Evolutionary conservation across 2,329 filamentous ascomycete species (phyloP).

Genomic region (Ilyonectria robusta): DNA sequence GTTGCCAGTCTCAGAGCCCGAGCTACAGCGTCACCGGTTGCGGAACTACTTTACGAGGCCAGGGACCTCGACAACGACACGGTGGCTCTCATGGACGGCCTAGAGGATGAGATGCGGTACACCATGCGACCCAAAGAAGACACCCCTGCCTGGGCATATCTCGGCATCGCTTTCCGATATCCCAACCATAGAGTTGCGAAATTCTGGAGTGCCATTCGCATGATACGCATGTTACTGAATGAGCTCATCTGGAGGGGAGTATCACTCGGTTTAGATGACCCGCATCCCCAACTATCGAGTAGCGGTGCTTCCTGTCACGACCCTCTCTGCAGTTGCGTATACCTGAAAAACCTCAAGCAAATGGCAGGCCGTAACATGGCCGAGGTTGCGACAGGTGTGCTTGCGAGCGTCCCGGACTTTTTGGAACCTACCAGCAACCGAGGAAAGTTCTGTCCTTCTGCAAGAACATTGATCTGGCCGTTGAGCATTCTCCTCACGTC

Average conservation of each 20-base stretch:
- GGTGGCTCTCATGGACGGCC: slow-evolving; percentile 10
- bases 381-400: slow-evolving; percentile 35
- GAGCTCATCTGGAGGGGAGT: slow-evolving; percentile 30
- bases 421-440: slow-evolving; percentile 20
- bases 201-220: slow-evolving; percentile 45
- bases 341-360: slow-evolving; percentile 17
- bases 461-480: slow-evolving; percentile 44
- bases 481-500: slow-evolving; percentile 37
- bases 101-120: slow-evolving; percentile 18
- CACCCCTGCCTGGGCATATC: slow-evolving; percentile 32
- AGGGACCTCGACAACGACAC: slow-evolving; percentile 36
- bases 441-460: slow-evolving; percentile 38
- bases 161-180: slow-evolving; percentile 36
- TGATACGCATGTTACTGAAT: slow-evolving; percentile 45
- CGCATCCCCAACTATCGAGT: not conserved
- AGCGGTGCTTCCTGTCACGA: too few relatives aligned
- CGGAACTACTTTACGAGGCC: slow-evolving; percentile 37
- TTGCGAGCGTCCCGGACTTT: slow-evolving; percentile 41
- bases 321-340: not conserved
- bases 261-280: not conserved
- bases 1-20: slow-evolving; percentile 36
- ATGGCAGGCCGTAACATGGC: slow-evolving; percentile 33
- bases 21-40: not conserved
- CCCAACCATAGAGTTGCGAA: slow-evolving; percentile 38
- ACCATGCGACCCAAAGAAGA: slow-evolving; percentile 12